Evolutionary conservation across 2,329 filamentous ascomycete species (phyloP), one percentile per base, ranked within the genome.

Genomic region (Alternaria burnsii): DNA sequence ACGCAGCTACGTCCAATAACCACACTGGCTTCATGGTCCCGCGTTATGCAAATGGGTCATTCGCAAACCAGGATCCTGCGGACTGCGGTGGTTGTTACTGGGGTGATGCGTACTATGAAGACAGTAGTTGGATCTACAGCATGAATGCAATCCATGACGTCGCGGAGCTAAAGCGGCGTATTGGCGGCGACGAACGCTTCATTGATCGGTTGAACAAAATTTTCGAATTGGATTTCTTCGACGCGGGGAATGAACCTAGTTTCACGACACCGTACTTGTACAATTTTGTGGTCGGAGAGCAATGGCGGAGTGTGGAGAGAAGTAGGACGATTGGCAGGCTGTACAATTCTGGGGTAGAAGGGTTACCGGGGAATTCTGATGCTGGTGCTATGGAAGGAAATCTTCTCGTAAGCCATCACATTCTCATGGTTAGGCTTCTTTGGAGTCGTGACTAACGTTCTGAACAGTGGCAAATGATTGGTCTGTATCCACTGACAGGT

Each of bases 321-420:
- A 86, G 85, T 44, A 85, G 89, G 51, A 80, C 79, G 55, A 81
- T 89, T 46, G 88, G 88, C 30, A 86, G 87, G 65, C 76, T 80
- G 14, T 87, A 90, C 76, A 81, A 80, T 50, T 80, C 84, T 1
- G 84, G 84, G 0, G 79, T 81, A 0, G 71, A 70, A 8, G 89
- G 90, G 0, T 80, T 92, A 0, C 89, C 89, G 0, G 90, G 90
- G 0, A 91, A 92, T 75, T 88, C 85, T 44, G 90, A 92, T 73
- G 88, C 88, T 2, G 90, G 90, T 7, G 88, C 89, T 14, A 91
- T 92, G 89, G 88, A 92, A 72, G 87, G 85, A 8, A 91, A 89
- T 86, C 87, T 78, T 4, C 51, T 77, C 22, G 73, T 72, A 56
- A 65, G 69, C 26, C 4, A 18, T 28, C 26, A 20, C 4, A 38